Conservation (phyloP, 73 alveolate species). For the Tetrahymena malaccensis region DNA sequence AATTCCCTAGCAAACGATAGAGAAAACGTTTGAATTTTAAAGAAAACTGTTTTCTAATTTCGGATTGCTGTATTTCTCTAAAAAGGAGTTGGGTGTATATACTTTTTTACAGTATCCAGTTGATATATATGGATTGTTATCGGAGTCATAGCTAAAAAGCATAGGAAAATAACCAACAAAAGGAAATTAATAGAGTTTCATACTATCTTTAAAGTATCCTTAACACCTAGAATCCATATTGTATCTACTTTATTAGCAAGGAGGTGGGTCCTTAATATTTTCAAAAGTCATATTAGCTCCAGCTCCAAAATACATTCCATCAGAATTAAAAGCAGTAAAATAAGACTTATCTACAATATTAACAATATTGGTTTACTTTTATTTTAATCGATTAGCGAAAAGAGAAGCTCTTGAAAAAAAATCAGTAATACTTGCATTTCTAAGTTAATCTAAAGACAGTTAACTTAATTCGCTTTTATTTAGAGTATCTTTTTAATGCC, state of each 20-base stretch:
- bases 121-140: not conserved
- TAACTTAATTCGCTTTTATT: not conserved
- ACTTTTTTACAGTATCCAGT: not conserved
- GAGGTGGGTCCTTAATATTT: not conserved
- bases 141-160: not conserved
- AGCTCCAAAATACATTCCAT: not conserved
- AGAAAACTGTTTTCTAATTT: too few species aligned
- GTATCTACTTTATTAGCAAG: not conserved
- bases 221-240: not conserved
- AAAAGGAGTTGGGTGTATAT: not conserved
- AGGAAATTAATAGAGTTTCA: not conserved
- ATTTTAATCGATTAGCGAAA: not conserved
- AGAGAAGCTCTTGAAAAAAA: not conserved
- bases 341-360: not conserved
- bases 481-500: not conserved
- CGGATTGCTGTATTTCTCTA: not conserved
- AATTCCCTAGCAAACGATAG: not conserved
- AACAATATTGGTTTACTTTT: too few species aligned
- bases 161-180: not conserved
- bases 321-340: not conserved
- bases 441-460: not conserved
- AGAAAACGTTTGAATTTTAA: not conserved
- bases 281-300: not conserved
- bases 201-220: not conserved
- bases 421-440: not conserved